Evolutionary conservation across 2,329 filamentous ascomycete species (phyloP).

Genomic region (Colletotrichum higginsianum): DNA sequence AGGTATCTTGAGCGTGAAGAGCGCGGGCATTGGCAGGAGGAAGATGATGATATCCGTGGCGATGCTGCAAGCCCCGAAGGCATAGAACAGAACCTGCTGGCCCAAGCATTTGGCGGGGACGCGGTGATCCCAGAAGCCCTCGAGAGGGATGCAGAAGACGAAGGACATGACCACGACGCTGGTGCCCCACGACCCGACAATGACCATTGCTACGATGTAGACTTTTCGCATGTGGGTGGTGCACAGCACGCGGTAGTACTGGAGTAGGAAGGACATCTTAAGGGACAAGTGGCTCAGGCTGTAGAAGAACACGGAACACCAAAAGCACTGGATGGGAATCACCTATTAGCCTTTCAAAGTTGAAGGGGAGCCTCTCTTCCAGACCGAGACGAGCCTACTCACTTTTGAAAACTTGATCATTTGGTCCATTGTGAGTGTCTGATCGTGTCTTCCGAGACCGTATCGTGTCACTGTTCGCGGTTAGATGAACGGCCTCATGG

Average conservation of each 20-base stretch:
- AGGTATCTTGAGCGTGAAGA: conserved; percentile 46
- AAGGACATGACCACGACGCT: conserved; percentile 46
- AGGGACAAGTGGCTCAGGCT: conserved; percentile 48
- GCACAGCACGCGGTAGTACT: conserved; percentile 54
- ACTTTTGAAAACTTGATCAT: conserved; percentile 36
- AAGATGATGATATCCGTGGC: conserved; percentile 48
- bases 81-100: conserved; percentile 43
- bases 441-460: conserved; percentile 44
- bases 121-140: conserved; percentile 48
- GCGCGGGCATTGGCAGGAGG: conserved; percentile 47
- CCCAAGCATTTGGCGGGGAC: conserved; percentile 43
- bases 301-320: conserved; percentile 51
- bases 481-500: neutral
- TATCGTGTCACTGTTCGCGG: conserved; percentile 32
- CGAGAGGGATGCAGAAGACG: conserved; percentile 47
- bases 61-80: conserved; percentile 47
- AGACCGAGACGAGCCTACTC: neutral
- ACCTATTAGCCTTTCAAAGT: neutral
- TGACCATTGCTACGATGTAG: conserved; percentile 47
- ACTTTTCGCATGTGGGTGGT: conserved; percentile 47
- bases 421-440: conserved; percentile 8
- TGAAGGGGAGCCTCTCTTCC: too few species aligned
- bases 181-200: conserved; percentile 48
- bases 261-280: conserved; percentile 54
- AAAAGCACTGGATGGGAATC: conserved; percentile 47